Evolutionary conservation across 1,284 basidiomycete species (phyloP), one percentile per base, ranked within the genome.

Genomic region (Xanthoconium separans): DNA sequence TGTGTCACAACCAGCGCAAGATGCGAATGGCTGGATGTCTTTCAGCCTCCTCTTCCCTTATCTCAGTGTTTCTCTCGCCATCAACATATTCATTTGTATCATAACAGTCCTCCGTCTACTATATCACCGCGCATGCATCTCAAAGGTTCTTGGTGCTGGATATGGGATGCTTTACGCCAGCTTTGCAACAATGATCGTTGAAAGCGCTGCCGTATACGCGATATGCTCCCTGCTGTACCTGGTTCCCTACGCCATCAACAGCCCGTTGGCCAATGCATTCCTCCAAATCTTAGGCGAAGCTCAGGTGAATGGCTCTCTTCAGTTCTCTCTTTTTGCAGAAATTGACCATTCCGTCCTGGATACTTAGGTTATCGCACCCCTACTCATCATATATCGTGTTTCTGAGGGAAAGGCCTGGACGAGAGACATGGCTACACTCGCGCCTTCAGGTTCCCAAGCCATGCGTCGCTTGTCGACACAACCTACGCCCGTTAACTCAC

Each of bases 351-450:
- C 7, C 15, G 3, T 36, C 46, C 31, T 31, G 15, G n/a, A 44
- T 51, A 15, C n/a, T 2, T 37, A 69, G 66, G 51, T 65, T 20
- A 57, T 71, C 12, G 67, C 70, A 10, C 65, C 67, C 1, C 64
- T 72, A 30, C 65, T 69, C 24, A 69, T 69, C 44, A 68, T 68
- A 43, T 67, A 71, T 40, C 70, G 70, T 33, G 62, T 69, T 20
- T 58, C 67, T 2, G 65, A 70, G 45, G 69, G 67, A 18, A 71
- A 68, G 42, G 68, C 66, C 4, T 68, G 70, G 66, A 47, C 58
- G 7, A 53, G 7, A n/a, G 58, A 68, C 1, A 37, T 56, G 39
- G 52, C 58, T 7, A 53, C 58, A 18, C 40, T 44, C 39, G 36
- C 31, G 0, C 46, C 48, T 11, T 49, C 55, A 0, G 29, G 4